A percentile compares a stretch with the other conserved stretches of the same genome.
These are phyloP conservation scores for Aspergillus alliaceus DNA, from an alignment of 2,329 filamentous ascomycete species.

Conservation along the genomic window DNA sequence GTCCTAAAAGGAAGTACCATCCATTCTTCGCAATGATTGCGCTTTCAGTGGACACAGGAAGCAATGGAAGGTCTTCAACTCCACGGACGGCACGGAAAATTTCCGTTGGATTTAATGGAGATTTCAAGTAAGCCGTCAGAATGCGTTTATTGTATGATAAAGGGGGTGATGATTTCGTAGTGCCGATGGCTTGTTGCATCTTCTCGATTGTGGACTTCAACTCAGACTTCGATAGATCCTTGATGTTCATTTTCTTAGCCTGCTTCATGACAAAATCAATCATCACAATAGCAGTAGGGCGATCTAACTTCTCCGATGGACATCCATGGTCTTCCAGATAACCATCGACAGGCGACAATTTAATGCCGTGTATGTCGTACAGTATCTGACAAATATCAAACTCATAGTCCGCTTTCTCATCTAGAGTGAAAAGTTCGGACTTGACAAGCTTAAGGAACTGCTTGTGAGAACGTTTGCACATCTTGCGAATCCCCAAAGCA, in stretches of 20 bases:
- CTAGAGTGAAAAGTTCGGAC: constrained; percentile 75
- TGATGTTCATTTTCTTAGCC: constrained; percentile 80
- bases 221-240: constrained; percentile 87
- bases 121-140: constrained; percentile 77
- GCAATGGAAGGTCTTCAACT: constrained; percentile 69
- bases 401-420: constrained; percentile 77
- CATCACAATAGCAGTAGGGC: constrained; percentile 74
- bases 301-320: constrained; percentile 73
- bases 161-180: constrained; percentile 72
- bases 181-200: constrained; percentile 81
- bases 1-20: constrained; percentile 90
- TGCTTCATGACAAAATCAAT: constrained; percentile 81
- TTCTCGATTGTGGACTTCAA: constrained; percentile 88
- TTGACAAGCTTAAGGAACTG: constrained; percentile 88
- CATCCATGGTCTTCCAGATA: constrained; percentile 77
- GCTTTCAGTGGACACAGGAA: constrained; percentile 69
- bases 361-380: constrained; percentile 79
- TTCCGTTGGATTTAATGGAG: constrained; percentile 76
- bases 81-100: constrained; percentile 81
- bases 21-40: constrained; percentile 72
- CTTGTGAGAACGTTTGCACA: constrained; percentile 82
- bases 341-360: constrained; percentile 68
- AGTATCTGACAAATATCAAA: constrained; percentile 83
- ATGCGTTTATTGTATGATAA: constrained; percentile 86
- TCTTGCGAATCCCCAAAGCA: constrained; percentile 77